phyloP scores from a whole-genome alignment of 495 filamentous ascomycete species.

The Penicillium robsamsonii region DNA sequence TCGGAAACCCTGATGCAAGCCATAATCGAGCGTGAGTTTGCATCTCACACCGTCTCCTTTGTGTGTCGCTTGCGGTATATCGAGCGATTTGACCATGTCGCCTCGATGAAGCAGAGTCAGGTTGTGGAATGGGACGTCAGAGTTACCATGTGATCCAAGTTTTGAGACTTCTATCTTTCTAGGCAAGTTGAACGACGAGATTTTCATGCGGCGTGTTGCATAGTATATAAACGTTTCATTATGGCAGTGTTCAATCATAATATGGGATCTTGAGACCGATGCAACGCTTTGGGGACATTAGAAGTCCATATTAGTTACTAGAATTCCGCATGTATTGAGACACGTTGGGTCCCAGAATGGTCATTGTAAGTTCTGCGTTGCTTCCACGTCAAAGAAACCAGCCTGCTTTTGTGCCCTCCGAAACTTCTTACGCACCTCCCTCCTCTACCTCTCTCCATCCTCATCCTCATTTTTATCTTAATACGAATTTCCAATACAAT shows the following conservation, averaged over 20 bases:
- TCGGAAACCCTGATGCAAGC: constrained; percentile 26
- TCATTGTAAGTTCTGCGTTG: neutral
- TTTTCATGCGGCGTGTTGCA: neutral
- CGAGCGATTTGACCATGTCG: constrained; percentile 40
- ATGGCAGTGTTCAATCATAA: neutral
- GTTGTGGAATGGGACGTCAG: constrained; percentile 38
- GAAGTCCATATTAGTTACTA: neutral
- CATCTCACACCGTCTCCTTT: constrained; percentile 40
- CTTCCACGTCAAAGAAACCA: neutral
- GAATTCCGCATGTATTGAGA: neutral
- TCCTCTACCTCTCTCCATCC: neutral
- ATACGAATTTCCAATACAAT: neutral
- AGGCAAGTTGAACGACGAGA: neutral
- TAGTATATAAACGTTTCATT: neutral
- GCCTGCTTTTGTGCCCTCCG: neutral
- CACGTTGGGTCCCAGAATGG: neutral
- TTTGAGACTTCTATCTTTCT: constrained; percentile 3
- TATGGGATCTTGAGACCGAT: neutral
- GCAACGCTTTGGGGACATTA: neutral
- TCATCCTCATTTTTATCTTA: neutral
- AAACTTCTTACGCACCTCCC: neutral
- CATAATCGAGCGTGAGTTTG: constrained; percentile 32
- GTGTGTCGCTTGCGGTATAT: constrained; percentile 43
- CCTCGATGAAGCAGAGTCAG: constrained; percentile 33
- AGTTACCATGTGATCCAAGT: constrained; percentile 23